Evolutionary conservation across 768 basidiomycete genomes (phyloP).

Genomic region (Amyloporia xantha): DNA sequence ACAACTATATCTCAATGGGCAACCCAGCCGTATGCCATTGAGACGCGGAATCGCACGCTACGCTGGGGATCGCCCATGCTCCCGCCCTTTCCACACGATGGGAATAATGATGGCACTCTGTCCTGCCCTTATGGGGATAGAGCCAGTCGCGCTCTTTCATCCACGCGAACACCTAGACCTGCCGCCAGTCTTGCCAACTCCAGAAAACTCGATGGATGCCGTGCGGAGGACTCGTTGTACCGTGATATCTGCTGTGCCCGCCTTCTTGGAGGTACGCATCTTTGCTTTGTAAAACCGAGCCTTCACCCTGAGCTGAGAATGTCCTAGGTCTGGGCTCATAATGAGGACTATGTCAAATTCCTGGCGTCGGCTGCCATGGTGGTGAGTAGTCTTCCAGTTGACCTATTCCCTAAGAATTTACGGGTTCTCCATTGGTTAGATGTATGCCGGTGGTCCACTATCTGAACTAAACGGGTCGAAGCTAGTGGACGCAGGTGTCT

Average conservation of each 20-base stretch:
- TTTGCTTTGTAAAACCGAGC: not conserved
- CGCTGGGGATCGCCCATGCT: not conserved
- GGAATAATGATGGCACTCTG: not conserved
- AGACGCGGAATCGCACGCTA: not conserved
- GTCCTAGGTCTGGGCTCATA: conserved; percentile 17
- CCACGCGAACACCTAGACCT: not conserved
- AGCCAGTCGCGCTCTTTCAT: not conserved
- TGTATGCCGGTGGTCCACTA: conserved; percentile 13
- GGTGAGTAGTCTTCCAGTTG: not conserved
- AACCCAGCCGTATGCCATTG: not conserved
- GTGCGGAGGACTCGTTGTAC: conserved; percentile 3
- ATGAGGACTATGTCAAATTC: conserved; percentile 9
- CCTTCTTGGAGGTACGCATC: conserved; percentile 12
- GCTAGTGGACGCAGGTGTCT: conserved; percentile 10
- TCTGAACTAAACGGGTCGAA: conserved; percentile 12
- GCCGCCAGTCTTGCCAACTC: conserved; percentile 12
- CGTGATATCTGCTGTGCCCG: conserved; percentile 8
- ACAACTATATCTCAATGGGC: conserved; percentile 2
- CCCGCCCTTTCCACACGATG: not conserved
- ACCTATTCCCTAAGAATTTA: not conserved
- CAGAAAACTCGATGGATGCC: conserved; percentile 8
- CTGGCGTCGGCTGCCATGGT: conserved; percentile 7
- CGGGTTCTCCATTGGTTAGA: not conserved
- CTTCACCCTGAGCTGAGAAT: too few relatives aligned
- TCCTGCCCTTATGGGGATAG: not conserved